phyloP scores from a whole-genome alignment of 805 yeast species.

The Scheffersomyces ergatensis region DNA sequence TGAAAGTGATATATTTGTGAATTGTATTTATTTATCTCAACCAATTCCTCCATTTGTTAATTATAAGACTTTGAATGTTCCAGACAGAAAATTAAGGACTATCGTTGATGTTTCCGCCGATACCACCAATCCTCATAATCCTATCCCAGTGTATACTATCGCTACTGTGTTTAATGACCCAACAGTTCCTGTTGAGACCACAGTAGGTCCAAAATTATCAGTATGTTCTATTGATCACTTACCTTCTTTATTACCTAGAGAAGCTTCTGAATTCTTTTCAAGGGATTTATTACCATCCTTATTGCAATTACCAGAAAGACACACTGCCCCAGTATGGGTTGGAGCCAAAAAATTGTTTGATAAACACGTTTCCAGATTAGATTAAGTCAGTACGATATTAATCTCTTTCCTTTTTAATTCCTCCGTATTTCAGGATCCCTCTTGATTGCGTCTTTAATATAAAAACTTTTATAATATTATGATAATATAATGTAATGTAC shows the following conservation, averaged over 20 bases:
- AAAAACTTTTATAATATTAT: background rate
- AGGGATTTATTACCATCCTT: conserved; percentile 86
- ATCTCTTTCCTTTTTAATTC: background rate
- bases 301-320: conserved; percentile 78
- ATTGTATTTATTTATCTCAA: conserved; percentile 90
- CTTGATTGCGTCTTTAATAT: background rate
- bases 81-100: conserved; percentile 76
- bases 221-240: conserved; percentile 95
- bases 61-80: conserved; percentile 60
- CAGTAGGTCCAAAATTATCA: conserved; percentile 79
- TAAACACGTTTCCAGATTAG: conserved; percentile 76
- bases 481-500: no score
- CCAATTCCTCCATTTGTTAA: conserved; percentile 93
- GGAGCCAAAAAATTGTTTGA: conserved; percentile 83
- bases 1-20: conserved; percentile 83
- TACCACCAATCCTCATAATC: conserved; percentile 97
- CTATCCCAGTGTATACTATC: conserved; percentile 87
- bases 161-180: conserved; percentile 92
- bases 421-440: background rate
- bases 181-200: conserved; percentile 78
- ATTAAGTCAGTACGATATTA: no score
- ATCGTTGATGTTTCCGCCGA: conserved; percentile 98
- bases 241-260: conserved; percentile 95
- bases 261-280: conserved; percentile 90
- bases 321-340: conserved; percentile 85